phyloP scores from a whole-genome alignment of 176 grass and related monocot genomes.

The Carex parvula region DNA sequence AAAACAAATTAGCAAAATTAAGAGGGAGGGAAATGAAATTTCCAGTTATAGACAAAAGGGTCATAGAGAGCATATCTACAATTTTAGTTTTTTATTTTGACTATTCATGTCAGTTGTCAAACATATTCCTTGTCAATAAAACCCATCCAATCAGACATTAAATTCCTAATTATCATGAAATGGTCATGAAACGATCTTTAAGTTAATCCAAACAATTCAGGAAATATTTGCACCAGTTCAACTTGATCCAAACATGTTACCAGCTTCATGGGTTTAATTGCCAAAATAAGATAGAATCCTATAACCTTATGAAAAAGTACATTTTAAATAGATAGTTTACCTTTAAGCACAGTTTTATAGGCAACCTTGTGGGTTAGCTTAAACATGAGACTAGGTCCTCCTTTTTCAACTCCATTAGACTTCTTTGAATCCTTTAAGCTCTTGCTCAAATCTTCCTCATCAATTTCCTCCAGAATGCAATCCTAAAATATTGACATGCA shows the following conservation, averaged over 20 bases:
- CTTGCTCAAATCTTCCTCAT: slow-evolving; percentile 87
- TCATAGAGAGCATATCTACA: neutral
- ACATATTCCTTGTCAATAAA: neutral
- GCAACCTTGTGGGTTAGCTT: slow-evolving; percentile 90
- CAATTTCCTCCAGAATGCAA: slow-evolving; percentile 91
- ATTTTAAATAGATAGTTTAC: slow-evolving; percentile 35
- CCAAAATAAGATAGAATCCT: neutral
- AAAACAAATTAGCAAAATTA: neutral
- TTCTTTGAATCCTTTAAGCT: slow-evolving; percentile 93
- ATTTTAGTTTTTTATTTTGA: neutral
- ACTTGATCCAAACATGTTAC: neutral
- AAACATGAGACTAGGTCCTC: slow-evolving; percentile 59
- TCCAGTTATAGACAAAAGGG: neutral
- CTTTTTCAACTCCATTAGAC: slow-evolving; percentile 73
- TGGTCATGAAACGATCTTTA: too few relatives aligned
- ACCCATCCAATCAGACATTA: neutral
- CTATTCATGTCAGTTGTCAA: neutral
- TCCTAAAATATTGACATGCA: slow-evolving; percentile 43
- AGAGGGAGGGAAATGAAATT: neutral
- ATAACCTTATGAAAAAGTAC: neutral
- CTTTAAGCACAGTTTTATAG: slow-evolving; percentile 98
- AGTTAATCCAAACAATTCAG: neutral
- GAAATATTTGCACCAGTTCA: neutral
- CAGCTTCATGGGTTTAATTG: neutral
- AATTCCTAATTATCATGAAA: neutral